Base-by-base conservation (phyloP, 306 rosid species). In the Delonix regia region DNA sequence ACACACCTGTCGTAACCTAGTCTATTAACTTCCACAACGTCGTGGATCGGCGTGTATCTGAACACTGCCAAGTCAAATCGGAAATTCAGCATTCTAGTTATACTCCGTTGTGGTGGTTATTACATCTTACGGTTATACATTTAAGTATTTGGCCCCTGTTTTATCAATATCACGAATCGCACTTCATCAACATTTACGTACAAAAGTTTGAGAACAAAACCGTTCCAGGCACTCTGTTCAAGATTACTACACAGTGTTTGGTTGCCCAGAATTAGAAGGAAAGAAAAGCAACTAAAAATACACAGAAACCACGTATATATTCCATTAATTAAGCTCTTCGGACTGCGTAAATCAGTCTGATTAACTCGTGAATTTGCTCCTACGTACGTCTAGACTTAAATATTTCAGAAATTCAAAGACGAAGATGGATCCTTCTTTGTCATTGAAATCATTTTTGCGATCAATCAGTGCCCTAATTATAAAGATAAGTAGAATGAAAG, bases 31-130 rank as follows among this genome's bases (percentile, higher is more conserved):
- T 93, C 98, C 73, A 89, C 77, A 59, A 91, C 92, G 44, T 93
- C 98, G 49, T 91, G 88, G 28, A 81, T 60, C 70, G 97, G 98
- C 63, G 91, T 84, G 87, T 93, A 93, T 1, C 41, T 13, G 81
- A 93, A 93, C 75, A 93, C 98, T 93, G 91, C 78, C 78, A 85
- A 15, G 30, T 30, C 65, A 27, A 36, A 65, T 30, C 45, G 21
- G 9, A 41, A 28, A 14, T 8, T 21, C 25, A 33, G 18, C 44
- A 39, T 38, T 44, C 5, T 44, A 5, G 45, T 12, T 4, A 56
- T 60, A 28, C 16, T 25, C 14, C 1, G 1, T 53, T 61, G 38
- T 18, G 44, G 0, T 53, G 44, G 0, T 53, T 12, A 36, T 5
- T 71, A 19, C 48, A 3, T 60, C 67, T 15, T 15, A 30, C 38